phyloP scores from a whole-genome alignment of 2,329 filamentous ascomycete species.

The Paracorniculantispora psalliotae region DNA sequence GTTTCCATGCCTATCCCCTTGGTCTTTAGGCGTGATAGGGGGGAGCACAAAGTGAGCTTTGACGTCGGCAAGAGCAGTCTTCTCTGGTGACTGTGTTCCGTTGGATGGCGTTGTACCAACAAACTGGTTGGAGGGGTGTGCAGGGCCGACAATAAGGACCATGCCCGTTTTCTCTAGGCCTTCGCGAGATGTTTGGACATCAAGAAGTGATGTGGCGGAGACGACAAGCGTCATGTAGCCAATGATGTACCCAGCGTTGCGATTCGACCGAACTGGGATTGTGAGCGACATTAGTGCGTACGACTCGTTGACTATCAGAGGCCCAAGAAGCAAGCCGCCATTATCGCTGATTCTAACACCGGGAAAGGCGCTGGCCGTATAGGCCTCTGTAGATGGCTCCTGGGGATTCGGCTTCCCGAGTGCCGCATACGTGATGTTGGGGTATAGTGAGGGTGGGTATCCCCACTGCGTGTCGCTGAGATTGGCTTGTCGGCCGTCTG shows the following conservation, averaged over 20 bases:
- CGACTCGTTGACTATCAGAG: conserved; percentile 64
- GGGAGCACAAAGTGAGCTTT: conserved; percentile 58
- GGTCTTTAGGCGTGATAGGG: conserved; percentile 36
- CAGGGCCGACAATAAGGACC: conserved; percentile 68
- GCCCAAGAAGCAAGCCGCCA: conserved; percentile 68
- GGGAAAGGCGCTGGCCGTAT: conserved; percentile 45
- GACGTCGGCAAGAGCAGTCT: conserved; percentile 35
- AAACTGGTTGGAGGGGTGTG: conserved; percentile 63
- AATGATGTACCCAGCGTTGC: conserved; percentile 57
- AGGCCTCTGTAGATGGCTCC: conserved; percentile 36
- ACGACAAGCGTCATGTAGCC: conserved; percentile 80
- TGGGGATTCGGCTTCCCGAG: conserved; percentile 36
- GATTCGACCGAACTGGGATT: conserved; percentile 68
- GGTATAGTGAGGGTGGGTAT: conserved; percentile 69
- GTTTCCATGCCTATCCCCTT: conserved; percentile 42
- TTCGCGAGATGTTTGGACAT: conserved; percentile 58
- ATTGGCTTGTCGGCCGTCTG: conserved; percentile 53
- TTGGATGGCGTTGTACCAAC: conserved; percentile 43
- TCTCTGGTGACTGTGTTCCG: conserved; percentile 35
- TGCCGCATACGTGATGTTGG: conserved; percentile 65
- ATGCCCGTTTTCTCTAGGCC: conserved; percentile 67
- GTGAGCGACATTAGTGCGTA: conserved; percentile 79
- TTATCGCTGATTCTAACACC: conserved; percentile 45
- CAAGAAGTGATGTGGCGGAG: conserved; percentile 57
- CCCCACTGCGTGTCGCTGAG: conserved; percentile 60